Evolutionary conservation across 1,284 basidiomycete genomes (phyloP), one percentile per base, ranked within the genome.

Genomic region (Tilletia caries): DNA sequence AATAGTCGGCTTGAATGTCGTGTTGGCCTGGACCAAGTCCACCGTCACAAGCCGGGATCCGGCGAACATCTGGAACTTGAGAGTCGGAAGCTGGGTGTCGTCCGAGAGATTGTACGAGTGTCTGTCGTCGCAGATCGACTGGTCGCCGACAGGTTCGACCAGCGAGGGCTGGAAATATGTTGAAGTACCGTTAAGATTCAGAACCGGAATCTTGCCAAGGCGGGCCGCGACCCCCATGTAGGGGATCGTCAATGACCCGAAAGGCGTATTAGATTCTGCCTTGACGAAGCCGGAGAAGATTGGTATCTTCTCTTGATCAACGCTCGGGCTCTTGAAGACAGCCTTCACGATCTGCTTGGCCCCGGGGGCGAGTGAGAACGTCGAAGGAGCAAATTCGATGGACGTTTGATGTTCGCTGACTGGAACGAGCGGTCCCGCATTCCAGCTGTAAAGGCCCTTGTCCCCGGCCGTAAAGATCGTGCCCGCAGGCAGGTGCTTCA

Each of bases 151-250:
- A n/a, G n/a, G n/a, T n/a, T n/a, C n/a, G n/a, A n/a, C n/a, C n/a
- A n/a, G n/a, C n/a, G n/a, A n/a, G n/a, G n/a, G n/a, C n/a, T n/a
- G n/a, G n/a, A n/a, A n/a, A n/a, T n/a, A n/a, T n/a, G n/a, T n/a
- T n/a, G n/a, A n/a, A n/a, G n/a, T n/a, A n/a, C n/a, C n/a, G n/a
- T n/a, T n/a, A n/a, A n/a, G n/a, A n/a, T 86, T 95, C 80, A 86
- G 89, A 50, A 50, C 20, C 20, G 48, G 48, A 6, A 50, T 20
- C 8, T 20, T 18, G 48, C 48, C 20, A 8, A 50, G 12, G 6
- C 88, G 81, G 20, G 13, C 48, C 71, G 89, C 87, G 84, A 87
- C 88, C 3, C 88, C 89, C 50, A 87, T 88, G 20, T 50, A 50
- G 20, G 48, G 48, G 6, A 50, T 18, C 12, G 48, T 13, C 20